Base-by-base conservation (phyloP, 2,329 filamentous ascomycete genomes). In the Colletotrichum godetiae region DNA sequence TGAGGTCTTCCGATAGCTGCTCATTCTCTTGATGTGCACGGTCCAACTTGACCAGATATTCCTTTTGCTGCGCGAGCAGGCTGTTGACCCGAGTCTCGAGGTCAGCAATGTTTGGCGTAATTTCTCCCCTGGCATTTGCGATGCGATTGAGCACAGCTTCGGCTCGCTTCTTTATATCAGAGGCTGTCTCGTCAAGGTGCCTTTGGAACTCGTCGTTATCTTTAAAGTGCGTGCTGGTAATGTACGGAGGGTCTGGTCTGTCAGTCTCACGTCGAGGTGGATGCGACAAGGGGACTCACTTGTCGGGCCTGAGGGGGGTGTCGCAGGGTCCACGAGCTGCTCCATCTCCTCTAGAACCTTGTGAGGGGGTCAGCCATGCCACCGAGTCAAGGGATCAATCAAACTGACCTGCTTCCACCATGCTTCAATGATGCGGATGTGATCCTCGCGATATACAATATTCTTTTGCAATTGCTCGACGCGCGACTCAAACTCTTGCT, bases 391-490 rank as follows among this genome's bases (percentile, higher is more conserved):
- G 8, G 60, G 59, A 29, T 65, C 37, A 72, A 27, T 56, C 35
- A 42, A 52, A 84, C 89, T 83, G 84, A 97, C 95, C 90, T 99
- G 96, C 80, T 93, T 91, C 86, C 97, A 97, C 97, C 97, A 99
- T 75, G 92, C 90, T 86, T 99, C 95, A 77, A 98, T 92, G 75
- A 95, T 90, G 79, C 96, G 92, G 64, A 99, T 86, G 82, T 98
- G 97, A 78, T 98, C 95, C 84, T 98, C 95, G 84, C 98, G 95
- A 83, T 97, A 92, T 75, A 90, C 88, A 35, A 93, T 91, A 79
- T 91, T 90, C 81, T 95, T 95, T 76, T 94, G 90, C 75, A 97
- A 86, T 76, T 97, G 94, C 80, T 92, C 92, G 74, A 98, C 87
- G 80, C 94, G 93, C 72, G 91, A 88, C 85, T 98, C 95, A 75